A percentile compares a stretch with the other conserved stretches of the same genome.
Conservation (phyloP, 441 rosid genomes). For the Lagerstroemia fauriei region DNA sequence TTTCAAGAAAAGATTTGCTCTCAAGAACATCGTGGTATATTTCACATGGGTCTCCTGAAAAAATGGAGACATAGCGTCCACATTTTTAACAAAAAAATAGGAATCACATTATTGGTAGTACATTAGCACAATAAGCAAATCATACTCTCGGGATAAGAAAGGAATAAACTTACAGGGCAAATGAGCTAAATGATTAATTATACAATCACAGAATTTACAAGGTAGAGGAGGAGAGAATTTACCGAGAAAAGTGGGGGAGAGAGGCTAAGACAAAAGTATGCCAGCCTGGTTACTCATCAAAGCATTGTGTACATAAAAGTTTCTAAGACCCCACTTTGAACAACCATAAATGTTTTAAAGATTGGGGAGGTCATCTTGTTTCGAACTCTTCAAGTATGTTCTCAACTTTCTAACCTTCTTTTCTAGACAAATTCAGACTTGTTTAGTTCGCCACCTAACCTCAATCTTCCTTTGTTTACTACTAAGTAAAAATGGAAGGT, state of each 20-base stretch:
- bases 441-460: not conserved
- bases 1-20: slow-evolving; percentile 91
- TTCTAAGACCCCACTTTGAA: too few relatives aligned
- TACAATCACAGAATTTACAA: too few relatives aligned
- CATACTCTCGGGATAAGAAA: not conserved
- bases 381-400: not conserved
- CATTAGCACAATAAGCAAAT: not conserved
- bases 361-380: not conserved
- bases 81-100: not conserved
- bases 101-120: not conserved
- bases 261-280: too few relatives aligned
- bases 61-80: slow-evolving; percentile 4
- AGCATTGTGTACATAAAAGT: too few relatives aligned
- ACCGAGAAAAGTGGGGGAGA: too few relatives aligned
- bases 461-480: not conserved
- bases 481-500: not conserved
- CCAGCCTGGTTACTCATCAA: too few relatives aligned
- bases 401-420: not conserved
- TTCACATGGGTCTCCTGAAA: slow-evolving; percentile 83
- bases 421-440: too few relatives aligned
- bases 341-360: too few relatives aligned
- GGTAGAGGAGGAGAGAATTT: too few relatives aligned
- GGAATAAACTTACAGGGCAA: not conserved
- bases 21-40: slow-evolving; percentile 83
- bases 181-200: not conserved